Evolutionary conservation across 306 rosid genomes (phyloP), one percentile per base, ranked within the genome.

Genomic region (Ormosia emarginata): DNA sequence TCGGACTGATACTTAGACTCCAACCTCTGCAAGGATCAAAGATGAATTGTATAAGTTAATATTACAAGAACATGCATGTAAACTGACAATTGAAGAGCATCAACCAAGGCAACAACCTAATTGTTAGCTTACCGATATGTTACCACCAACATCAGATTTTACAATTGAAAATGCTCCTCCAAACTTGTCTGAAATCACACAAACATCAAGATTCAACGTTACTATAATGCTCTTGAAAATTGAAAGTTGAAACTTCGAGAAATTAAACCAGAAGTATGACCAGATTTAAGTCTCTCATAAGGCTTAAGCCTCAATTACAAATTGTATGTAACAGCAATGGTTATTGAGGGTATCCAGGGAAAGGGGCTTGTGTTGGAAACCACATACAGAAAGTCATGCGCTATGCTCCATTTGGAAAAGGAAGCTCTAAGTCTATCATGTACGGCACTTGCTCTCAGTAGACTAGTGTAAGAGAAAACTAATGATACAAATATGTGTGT

Each of bases 151-250:
- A 61, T 90, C 93, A 49, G 86, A 70, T 80, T 85, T 92, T 55
- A 92, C 95, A 83, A 90, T 84, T 72, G 87, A 36, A 89, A 92
- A 88, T 56, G 95, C 84, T 71, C 92, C 89, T 80, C 97, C 97
- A 83, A 92, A 91, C 86, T 86, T 92, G 18, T 90, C 97, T 92
- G 88, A 56, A 74, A 84, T 14, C 34, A 82, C 2, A 64, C 1
- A 29, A 67, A 14, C 9, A 80, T 36, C 14, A 61, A 47, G 9
- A 44, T 30, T 67, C 8, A 78, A 4, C 2, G 12, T 56, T 56
- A 47, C 15, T 10, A 29, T 34, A 36, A 32, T 63, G 49, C 36
- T 46, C 8, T 61, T 8, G 62, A 71, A 50, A 50, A 69, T 41
- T 67, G 73, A 67, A 39, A 56, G 11, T 9, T 59, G n/a, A 71